These are phyloP conservation scores for Fusarium multiceps DNA, from an alignment of 2,329 filamentous ascomycete genomes.

Conservation along the genomic window DNA sequence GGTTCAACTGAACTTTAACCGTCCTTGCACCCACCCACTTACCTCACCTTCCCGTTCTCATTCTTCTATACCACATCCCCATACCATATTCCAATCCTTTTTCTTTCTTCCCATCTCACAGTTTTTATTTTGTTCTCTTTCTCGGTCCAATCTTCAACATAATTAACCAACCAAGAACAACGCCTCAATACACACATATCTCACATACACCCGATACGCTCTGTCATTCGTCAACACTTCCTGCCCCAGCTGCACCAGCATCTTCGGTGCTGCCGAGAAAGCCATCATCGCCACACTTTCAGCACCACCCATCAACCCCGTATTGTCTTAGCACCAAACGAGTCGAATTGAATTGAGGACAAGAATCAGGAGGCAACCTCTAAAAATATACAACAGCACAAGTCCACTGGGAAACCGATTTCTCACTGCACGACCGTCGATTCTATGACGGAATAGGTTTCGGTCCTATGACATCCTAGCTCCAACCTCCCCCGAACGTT, in stretches of 20 bases:
- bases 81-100: neutral
- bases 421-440: constrained; percentile 22
- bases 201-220: constrained; percentile 28
- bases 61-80: constrained; percentile 34
- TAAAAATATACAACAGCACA: constrained; percentile 6
- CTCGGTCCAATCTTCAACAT: neutral
- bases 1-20: constrained; percentile 21
- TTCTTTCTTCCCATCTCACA: constrained; percentile 4
- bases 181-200: constrained; percentile 8
- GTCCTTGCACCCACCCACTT: neutral
- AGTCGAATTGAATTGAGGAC: neutral
- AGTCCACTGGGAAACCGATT: constrained; percentile 14
- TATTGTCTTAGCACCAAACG: constrained; percentile 39
- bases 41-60: constrained; percentile 26
- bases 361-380: constrained; percentile 21
- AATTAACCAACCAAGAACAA: constrained; percentile 2
- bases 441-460: constrained; percentile 44
- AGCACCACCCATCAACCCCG: constrained; percentile 22
- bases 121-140: neutral
- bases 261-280: constrained; percentile 42
- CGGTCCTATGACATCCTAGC: constrained; percentile 41
- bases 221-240: constrained; percentile 38
- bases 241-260: constrained; percentile 38
- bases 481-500: constrained; percentile 34
- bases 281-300: constrained; percentile 40